These are phyloP conservation scores for Alternaria rosae DNA, from an alignment of 2,329 filamentous ascomycete genomes.

Conservation along the genomic window DNA sequence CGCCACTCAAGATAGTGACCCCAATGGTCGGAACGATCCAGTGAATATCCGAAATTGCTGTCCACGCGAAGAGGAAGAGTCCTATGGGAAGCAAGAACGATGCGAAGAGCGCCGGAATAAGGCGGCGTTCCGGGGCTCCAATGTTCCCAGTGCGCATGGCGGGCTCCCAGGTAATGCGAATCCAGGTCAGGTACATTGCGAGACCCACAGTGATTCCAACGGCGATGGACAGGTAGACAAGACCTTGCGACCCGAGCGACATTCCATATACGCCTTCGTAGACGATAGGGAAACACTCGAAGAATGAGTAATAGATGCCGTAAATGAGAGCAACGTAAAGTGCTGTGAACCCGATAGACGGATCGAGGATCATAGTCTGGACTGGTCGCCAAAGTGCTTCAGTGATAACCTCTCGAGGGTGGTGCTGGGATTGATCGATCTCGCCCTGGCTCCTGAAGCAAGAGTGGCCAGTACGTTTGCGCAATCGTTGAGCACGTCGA, in stretches of 20 bases:
- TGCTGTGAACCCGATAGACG: constrained; percentile 82
- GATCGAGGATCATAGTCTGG: no score
- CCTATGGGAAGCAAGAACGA: constrained; percentile 67
- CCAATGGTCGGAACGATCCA: constrained; percentile 66
- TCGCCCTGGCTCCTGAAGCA: no score
- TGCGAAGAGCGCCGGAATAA: constrained; percentile 71
- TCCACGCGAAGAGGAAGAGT: constrained; percentile 72
- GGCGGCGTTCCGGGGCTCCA: constrained; percentile 75
- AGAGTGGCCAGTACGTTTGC: constrained; percentile 70
- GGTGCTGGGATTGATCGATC: no score
- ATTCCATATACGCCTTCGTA: constrained; percentile 82
- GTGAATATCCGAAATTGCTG: constrained; percentile 66
- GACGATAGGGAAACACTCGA: constrained; percentile 69
- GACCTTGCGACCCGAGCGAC: constrained; percentile 73
- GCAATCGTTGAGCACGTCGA: constrained; percentile 72
- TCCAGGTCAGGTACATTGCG: constrained; percentile 70
- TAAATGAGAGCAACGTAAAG: constrained; percentile 86
- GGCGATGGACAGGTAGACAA: constrained; percentile 87
- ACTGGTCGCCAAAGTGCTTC: no score
- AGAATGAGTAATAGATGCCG: constrained; percentile 77
- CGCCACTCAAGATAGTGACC: no score
- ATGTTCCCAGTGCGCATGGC: constrained; percentile 66
- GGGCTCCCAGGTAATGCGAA: constrained; percentile 75
- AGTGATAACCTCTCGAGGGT: no score
- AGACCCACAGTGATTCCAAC: constrained; percentile 74